phyloP scores from a whole-genome alignment of 345 rosid genomes.

The Citrus reticulata region DNA sequence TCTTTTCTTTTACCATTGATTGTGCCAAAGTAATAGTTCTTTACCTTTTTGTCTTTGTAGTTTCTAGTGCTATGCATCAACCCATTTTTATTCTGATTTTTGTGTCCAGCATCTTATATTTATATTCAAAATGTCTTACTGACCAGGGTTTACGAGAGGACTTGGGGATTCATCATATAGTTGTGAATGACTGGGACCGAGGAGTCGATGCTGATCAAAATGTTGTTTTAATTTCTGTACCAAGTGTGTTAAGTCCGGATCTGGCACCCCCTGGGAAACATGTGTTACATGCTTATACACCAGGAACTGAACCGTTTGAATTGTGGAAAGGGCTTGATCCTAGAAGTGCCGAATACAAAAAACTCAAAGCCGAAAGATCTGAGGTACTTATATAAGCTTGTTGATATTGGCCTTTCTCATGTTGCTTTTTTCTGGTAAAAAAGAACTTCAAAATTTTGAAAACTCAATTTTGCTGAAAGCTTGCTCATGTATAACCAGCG shows the following conservation, averaged over 20 bases:
- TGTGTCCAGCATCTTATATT: background rate
- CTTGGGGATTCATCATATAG: slow-evolving; percentile 89
- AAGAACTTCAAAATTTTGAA: background rate
- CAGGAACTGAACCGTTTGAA: slow-evolving; percentile 81
- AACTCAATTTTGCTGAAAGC: background rate
- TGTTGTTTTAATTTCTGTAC: slow-evolving; percentile 80
- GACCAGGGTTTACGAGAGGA: slow-evolving; percentile 62
- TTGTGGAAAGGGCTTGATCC: slow-evolving; percentile 86
- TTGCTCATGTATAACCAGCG: background rate
- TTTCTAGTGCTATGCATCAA: background rate
- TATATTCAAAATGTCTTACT: background rate
- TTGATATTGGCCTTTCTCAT: background rate
- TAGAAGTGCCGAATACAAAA: slow-evolving; percentile 62
- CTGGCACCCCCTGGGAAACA: slow-evolving; percentile 89
- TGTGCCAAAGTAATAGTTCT: background rate
- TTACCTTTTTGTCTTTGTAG: background rate
- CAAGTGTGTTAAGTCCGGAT: slow-evolving; percentile 69
- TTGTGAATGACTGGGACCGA: slow-evolving; percentile 83
- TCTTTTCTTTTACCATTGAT: background rate
- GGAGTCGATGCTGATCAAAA: slow-evolving; percentile 62
- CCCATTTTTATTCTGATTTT: background rate
- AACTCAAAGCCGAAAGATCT: slow-evolving; percentile 75
- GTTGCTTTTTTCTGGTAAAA: background rate
- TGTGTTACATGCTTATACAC: slow-evolving; percentile 76
- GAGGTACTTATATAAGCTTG: slow-evolving; percentile 41